phyloP scores from a whole-genome alignment of 2,329 filamentous ascomycete species.

The Arthrobotrys sinensis region DNA sequence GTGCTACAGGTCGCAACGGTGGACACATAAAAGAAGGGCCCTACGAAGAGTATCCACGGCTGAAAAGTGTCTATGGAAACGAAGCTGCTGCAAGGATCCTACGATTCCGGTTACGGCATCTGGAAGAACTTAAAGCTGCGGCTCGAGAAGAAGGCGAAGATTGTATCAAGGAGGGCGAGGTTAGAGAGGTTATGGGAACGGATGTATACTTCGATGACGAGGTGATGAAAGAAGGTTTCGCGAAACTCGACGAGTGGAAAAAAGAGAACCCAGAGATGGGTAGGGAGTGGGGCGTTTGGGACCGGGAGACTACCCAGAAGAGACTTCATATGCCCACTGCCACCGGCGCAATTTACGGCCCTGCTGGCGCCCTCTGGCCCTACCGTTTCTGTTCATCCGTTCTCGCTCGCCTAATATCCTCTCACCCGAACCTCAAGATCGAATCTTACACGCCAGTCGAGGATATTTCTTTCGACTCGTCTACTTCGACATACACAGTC shows the following conservation, averaged over 20 bases:
- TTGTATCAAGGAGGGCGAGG: conserved; percentile 66
- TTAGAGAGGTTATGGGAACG: conserved; percentile 69
- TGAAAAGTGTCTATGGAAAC: conserved; percentile 65
- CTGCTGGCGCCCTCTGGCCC: conserved; percentile 71
- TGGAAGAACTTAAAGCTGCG: conserved; percentile 68
- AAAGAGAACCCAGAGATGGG: conserved; percentile 68
- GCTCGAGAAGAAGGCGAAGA: conserved; percentile 66
- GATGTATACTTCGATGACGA: conserved; percentile 69
- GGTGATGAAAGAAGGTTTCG: conserved; percentile 66
- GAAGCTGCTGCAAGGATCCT: conserved; percentile 68
- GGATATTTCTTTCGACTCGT: conserved; percentile 68
- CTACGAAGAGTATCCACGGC: conserved; percentile 68
- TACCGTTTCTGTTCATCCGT: conserved; percentile 71
- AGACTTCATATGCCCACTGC: conserved; percentile 62
- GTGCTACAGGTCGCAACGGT: conserved; percentile 73
- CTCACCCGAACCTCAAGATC: conserved; percentile 63
- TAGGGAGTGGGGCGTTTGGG: conserved; percentile 66
- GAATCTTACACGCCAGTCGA: conserved; percentile 65
- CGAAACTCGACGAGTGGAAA: conserved; percentile 66
- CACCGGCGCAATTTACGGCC: conserved; percentile 64
- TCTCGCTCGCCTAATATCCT: conserved; percentile 68
- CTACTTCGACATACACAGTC: conserved; percentile 68
- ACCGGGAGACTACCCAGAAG: conserved; percentile 66
- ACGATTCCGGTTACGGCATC: conserved; percentile 69
- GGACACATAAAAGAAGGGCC: conserved; percentile 71